A percentile compares a stretch with the other conserved stretches of the same genome.
These are phyloP conservation scores for Zoysia pacifica DNA, from an alignment of 176 grass and related monocot genomes.

Conservation along the genomic window DNA sequence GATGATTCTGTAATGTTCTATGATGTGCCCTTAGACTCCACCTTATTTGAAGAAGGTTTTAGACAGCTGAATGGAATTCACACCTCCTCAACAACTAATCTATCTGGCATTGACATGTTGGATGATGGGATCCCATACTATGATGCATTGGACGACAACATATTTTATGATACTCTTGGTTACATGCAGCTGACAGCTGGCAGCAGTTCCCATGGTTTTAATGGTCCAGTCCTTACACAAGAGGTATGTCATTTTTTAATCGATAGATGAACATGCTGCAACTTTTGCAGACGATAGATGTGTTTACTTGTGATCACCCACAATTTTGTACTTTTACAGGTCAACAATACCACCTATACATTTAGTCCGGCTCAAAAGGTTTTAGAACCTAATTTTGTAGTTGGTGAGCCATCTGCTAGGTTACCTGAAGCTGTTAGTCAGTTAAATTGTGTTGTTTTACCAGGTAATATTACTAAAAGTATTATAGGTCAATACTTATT, in stretches of 20 bases:
- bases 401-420: conserved; percentile 48
- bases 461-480: conserved; percentile 68
- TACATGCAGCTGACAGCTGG: conserved; percentile 43
- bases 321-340: conserved; percentile 69
- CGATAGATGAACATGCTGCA: conserved; percentile 22
- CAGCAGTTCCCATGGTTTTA: conserved; percentile 37
- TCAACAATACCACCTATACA: conserved; percentile 62
- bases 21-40: conserved; percentile 60
- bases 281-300: conserved; percentile 33
- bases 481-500: conserved; percentile 26
- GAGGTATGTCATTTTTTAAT: conserved; percentile 48
- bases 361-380: conserved; percentile 57
- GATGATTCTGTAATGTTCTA: conserved; percentile 56
- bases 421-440: conserved; percentile 65
- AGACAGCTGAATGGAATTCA: conserved; percentile 49
- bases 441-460: conserved; percentile 60
- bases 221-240: conserved; percentile 44
- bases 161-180: conserved; percentile 54
- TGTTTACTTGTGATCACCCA: conserved; percentile 41
- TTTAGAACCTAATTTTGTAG: conserved; percentile 65
- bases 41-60: conserved; percentile 50
- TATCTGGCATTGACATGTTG: conserved; percentile 53
- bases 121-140: conserved; percentile 66
- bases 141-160: conserved; percentile 71
- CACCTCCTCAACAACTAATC: conserved; percentile 42